Percentiles rank a stretch among this genome's conserved stretches.
Conservation (phyloP, 208 protist genomes). For the Trypanosoma rangeli region DNA sequence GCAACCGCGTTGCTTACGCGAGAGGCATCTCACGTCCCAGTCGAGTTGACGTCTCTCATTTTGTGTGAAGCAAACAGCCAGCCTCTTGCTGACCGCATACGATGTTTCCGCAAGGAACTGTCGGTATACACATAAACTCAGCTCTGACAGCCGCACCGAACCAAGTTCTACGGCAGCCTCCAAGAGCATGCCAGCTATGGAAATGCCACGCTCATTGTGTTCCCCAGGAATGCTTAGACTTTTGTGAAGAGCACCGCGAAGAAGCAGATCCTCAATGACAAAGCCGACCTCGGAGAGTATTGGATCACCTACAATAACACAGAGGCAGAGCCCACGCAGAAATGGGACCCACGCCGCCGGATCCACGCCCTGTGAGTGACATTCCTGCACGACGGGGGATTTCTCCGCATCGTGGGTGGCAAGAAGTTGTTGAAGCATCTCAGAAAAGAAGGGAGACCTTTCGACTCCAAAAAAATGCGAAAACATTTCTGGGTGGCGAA, state of each 20-base stretch:
- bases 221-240: conserved; percentile 15
- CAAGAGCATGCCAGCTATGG: conserved; percentile 20
- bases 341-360: conserved; percentile 20
- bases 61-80: conserved; percentile 20
- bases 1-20: not conserved
- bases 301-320: conserved; percentile 9
- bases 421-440: conserved; percentile 22
- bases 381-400: conserved; percentile 8
- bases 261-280: conserved; percentile 19
- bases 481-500: conserved; percentile 20
- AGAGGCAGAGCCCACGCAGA: conserved; percentile 22
- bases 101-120: conserved; percentile 25
- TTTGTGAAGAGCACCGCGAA: not conserved
- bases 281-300: conserved; percentile 8
- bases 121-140: conserved; percentile 19
- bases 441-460: conserved; percentile 12
- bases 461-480: conserved; percentile 19
- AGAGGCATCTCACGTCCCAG: conserved; percentile 15
- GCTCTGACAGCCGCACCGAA: conserved; percentile 2
- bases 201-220: conserved; percentile 18
- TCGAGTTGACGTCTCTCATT: conserved; percentile 23
- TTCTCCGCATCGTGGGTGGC: not conserved
- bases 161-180: conserved; percentile 26
- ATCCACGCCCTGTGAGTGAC: conserved; percentile 4
- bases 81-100: conserved; percentile 9